phyloP scores from a whole-genome alignment of 495 filamentous ascomycete species.

The Hypoxylon lienhwacheense region DNA sequence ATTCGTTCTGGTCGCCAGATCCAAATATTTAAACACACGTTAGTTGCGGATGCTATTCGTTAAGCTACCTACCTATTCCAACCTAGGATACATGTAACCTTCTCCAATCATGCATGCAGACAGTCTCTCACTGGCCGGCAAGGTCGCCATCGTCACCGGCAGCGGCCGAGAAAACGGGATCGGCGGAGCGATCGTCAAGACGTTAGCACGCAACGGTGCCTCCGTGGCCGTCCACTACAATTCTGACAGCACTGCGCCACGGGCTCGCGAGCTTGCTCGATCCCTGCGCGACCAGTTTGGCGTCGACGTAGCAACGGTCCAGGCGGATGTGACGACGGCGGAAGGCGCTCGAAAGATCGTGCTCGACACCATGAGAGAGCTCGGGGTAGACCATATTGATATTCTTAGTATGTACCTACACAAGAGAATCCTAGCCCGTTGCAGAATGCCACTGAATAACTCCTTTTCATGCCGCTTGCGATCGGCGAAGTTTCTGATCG shows the following conservation, averaged over 20 bases:
- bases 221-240: constrained; percentile 40
- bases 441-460: too few relatives aligned
- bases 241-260: constrained; percentile 26
- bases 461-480: too few relatives aligned
- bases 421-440: constrained; percentile 17
- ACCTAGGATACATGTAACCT: neutral
- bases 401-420: constrained; percentile 45
- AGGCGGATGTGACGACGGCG: constrained; percentile 39
- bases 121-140: constrained; percentile 45
- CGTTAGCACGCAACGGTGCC: constrained; percentile 45
- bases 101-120: constrained; percentile 16
- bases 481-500: too few relatives aligned
- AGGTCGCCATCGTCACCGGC: constrained; percentile 54
- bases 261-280: constrained; percentile 31
- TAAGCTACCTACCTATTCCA: too few relatives aligned
- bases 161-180: constrained; percentile 47
- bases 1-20: too few relatives aligned
- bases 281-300: constrained; percentile 28
- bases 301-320: constrained; percentile 39
- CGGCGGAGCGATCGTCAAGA: constrained; percentile 44
- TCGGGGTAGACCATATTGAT: constrained; percentile 41
- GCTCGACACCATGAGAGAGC: constrained; percentile 35
- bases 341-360: constrained; percentile 41
- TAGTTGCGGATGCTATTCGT: too few relatives aligned
- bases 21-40: too few relatives aligned